Evolutionary conservation across 768 basidiomycete genomes (phyloP).

Genomic region (Boletus rufocinnamomeus): DNA sequence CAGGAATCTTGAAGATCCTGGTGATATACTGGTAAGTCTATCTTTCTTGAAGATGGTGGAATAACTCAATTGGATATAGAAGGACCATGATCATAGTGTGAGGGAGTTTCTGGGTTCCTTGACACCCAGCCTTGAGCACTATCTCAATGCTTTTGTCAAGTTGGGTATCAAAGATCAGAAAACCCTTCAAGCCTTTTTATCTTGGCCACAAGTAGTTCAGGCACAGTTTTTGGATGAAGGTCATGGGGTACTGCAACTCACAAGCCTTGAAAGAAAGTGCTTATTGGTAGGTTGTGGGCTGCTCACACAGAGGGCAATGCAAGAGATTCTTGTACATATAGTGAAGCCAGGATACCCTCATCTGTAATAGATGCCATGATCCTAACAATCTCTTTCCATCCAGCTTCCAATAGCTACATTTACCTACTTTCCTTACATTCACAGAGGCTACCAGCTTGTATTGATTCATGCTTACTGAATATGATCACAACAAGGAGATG

Average conservation of each 20-base stretch:
- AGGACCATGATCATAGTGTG: neutral
- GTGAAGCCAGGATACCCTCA: neutral
- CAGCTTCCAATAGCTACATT: conserved; percentile 1
- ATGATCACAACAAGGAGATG: conserved; percentile 29
- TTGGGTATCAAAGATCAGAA: conserved; percentile 27
- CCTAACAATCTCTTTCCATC: neutral
- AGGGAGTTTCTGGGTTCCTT: conserved; percentile 23
- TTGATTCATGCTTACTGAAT: conserved; percentile 24
- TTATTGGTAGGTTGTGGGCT: conserved; percentile 17
- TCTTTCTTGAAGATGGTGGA: conserved; percentile 2
- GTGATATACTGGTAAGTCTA: neutral
- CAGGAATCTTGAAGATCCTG: neutral
- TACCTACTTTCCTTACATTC: conserved; percentile 8
- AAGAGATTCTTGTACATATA: neutral
- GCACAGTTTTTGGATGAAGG: conserved; percentile 21
- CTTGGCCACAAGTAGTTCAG: conserved; percentile 22
- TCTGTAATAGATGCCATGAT: neutral
- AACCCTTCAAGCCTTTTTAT: conserved; percentile 26
- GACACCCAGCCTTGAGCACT: conserved; percentile 24
- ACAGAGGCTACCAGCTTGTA: neutral
- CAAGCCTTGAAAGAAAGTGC: conserved; percentile 22
- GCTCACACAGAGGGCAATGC: conserved; percentile 7
- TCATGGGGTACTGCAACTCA: conserved; percentile 15
- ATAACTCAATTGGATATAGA: conserved; percentile 3
- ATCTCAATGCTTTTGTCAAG: conserved; percentile 18